A percentile compares a stretch with the other conserved stretches of the same genome.
Conservation (phyloP, 73 alveolate genomes). For the Paraurostyla sp. region DNA sequence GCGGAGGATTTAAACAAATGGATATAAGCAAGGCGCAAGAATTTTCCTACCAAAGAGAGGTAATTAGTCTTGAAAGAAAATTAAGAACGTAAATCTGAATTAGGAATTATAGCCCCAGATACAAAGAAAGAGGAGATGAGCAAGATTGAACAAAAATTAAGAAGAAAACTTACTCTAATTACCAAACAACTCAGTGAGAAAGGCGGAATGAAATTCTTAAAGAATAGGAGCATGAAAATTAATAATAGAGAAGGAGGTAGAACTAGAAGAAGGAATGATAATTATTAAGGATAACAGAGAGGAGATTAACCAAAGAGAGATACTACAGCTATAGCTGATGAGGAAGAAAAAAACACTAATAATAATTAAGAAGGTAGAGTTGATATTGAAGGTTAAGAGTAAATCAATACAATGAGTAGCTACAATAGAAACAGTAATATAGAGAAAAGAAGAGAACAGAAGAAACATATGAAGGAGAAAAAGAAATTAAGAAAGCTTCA, state of each 20-base stretch:
- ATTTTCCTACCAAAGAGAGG: constrained; percentile 27
- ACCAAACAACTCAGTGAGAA: constrained; percentile 1
- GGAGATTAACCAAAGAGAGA: no score
- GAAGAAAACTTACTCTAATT: constrained; percentile 29
- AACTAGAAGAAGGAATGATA: neutral
- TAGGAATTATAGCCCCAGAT: neutral
- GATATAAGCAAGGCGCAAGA: constrained; percentile 25
- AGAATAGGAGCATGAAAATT: neutral
- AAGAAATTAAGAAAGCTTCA: neutral
- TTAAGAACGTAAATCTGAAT: neutral
- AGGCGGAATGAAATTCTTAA: constrained; percentile 34
- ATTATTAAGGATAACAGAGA: no score
- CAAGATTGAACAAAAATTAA: constrained; percentile 36
- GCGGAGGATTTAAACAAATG: constrained; percentile 48
- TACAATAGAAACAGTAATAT: neutral
- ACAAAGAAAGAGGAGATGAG: constrained; percentile 28
- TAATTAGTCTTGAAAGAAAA: neutral
- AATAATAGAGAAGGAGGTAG: neutral
- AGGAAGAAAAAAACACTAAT: neutral
- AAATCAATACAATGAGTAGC: neutral
- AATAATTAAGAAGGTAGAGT: neutral
- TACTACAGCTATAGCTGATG: no score
- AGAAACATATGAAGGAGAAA: neutral
- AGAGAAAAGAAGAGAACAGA: neutral
- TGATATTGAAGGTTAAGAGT: neutral